Conservation (phyloP, 257 asterid species). For the Solanum pinnatisectum region DNA sequence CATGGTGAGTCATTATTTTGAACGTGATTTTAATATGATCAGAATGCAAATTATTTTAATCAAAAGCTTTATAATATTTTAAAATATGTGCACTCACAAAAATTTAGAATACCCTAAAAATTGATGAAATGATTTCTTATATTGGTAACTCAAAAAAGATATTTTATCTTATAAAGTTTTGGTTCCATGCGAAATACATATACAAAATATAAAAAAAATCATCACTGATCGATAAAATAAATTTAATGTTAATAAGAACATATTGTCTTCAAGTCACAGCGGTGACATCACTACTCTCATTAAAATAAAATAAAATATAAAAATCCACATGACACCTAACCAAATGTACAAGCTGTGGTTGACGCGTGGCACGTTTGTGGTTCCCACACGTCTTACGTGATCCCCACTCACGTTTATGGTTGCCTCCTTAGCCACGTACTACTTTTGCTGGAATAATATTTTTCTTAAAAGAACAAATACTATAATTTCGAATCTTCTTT, state of each 20-base stretch:
- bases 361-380: slow-evolving; percentile 25
- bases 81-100: too few relatives aligned
- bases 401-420: background rate
- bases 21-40: too few relatives aligned
- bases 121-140: too few relatives aligned
- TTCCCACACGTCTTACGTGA: background rate
- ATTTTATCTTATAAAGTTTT: too few relatives aligned
- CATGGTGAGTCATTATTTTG: too few relatives aligned
- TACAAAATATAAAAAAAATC: too few relatives aligned
- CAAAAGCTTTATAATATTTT: too few relatives aligned
- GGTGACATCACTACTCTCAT: background rate
- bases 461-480: background rate
- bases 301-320: background rate
- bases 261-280: background rate
- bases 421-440: slow-evolving; percentile 6
- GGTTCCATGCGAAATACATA: too few relatives aligned
- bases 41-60: too few relatives aligned
- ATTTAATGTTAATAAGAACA: background rate
- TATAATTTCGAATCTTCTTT: background rate
- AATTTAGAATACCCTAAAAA: too few relatives aligned
- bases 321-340: slow-evolving; percentile 9
- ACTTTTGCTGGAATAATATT: background rate
- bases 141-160: too few relatives aligned
- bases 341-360: background rate
- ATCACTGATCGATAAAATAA: too few relatives aligned